Conservation (phyloP, 177 flowering plant species). For the Tripterygium wilfordii region DNA sequence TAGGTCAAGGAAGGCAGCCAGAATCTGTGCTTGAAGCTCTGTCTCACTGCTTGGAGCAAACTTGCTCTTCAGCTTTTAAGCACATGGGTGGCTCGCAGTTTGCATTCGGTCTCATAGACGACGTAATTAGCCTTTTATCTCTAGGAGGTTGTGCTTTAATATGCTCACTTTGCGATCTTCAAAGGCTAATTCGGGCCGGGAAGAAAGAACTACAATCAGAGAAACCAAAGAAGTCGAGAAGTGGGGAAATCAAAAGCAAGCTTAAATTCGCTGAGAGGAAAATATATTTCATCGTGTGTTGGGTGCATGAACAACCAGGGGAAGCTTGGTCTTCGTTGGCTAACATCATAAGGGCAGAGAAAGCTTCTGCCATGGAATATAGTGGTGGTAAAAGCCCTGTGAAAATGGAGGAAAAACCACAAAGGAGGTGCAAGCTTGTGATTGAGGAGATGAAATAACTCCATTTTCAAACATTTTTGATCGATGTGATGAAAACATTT, state of each 20-base stretch:
- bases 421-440: constrained; percentile 31
- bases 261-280: constrained; percentile 70
- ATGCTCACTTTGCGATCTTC: constrained; percentile 67
- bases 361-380: constrained; percentile 23
- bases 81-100: constrained; percentile 70
- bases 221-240: constrained; percentile 31
- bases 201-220: constrained; percentile 45
- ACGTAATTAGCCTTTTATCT: constrained; percentile 39
- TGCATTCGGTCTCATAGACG: constrained; percentile 61
- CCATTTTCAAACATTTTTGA: too few relatives aligned
- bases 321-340: constrained; percentile 74
- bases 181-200: constrained; percentile 52
- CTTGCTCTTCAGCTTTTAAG: constrained; percentile 67
- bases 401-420: constrained; percentile 11
- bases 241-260: constrained; percentile 35
- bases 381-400: constrained; percentile 10
- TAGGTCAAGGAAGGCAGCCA: constrained; percentile 61
- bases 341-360: constrained; percentile 43
- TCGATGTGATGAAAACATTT: too few relatives aligned
- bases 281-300: constrained; percentile 72
- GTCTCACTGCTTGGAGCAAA: constrained; percentile 64
- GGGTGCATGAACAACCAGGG: constrained; percentile 79
- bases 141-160: constrained; percentile 60
- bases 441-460: constrained; percentile 57
- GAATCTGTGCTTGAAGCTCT: constrained; percentile 57